Evolutionary conservation across 2,329 filamentous ascomycete genomes (phyloP).

Genomic region (Exophiala sp.): DNA sequence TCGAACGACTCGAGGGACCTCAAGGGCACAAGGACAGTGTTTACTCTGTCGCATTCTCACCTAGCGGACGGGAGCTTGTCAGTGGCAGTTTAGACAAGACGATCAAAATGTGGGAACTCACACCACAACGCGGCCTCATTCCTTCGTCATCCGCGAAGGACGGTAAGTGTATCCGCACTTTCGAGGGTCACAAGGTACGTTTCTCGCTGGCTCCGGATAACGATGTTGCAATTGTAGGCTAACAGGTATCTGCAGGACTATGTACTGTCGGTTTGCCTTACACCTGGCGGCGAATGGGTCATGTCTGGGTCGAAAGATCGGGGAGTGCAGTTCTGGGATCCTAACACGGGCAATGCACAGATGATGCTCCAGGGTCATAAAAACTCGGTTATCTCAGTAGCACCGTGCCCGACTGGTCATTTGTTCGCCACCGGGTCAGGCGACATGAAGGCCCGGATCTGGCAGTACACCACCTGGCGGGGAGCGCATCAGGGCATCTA

Average conservation of each 20-base stretch:
- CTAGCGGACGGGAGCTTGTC: constrained; percentile 85
- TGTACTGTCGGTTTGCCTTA: constrained; percentile 89
- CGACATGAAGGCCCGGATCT: constrained; percentile 96
- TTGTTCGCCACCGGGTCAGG: constrained; percentile 95
- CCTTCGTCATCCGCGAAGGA: constrained; percentile 66
- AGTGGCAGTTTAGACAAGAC: constrained; percentile 95
- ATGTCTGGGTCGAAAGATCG: constrained; percentile 96
- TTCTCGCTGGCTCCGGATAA: not conserved
- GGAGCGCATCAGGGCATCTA: constrained; percentile 17
- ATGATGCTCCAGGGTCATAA: constrained; percentile 99
- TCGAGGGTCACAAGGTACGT: constrained; percentile 86
- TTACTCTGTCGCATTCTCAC: constrained; percentile 93
- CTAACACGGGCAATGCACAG: constrained; percentile 83
- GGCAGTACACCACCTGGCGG: constrained; percentile 61
- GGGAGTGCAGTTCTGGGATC: constrained; percentile 98
- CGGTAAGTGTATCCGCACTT: constrained; percentile 91
- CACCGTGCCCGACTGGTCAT: constrained; percentile 78
- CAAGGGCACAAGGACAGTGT: constrained; percentile 96
- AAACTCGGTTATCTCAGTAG: constrained; percentile 97
- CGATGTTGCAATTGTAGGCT: not conserved
- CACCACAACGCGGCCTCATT: constrained; percentile 60
- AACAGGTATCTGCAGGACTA: constrained; percentile 62
- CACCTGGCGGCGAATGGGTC: constrained; percentile 90
- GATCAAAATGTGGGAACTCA: constrained; percentile 98
- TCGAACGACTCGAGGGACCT: constrained; percentile 85